phyloP scores from a whole-genome alignment of 352 stramenopile genomes.

The Pythium periplocum region DNA sequence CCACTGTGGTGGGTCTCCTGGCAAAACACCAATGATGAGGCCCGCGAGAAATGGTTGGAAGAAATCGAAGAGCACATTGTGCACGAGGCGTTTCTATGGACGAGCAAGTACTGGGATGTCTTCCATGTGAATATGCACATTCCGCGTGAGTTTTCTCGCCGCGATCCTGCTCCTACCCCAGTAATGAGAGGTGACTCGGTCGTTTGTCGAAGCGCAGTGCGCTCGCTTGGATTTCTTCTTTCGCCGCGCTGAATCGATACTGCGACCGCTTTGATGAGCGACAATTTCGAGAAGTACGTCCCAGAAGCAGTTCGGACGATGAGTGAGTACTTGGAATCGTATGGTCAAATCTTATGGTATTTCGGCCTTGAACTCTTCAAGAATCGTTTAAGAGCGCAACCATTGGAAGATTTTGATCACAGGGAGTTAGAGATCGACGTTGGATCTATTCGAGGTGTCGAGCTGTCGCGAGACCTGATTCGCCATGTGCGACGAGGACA shows the following conservation, averaged over 20 bases:
- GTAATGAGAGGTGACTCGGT: constrained; percentile 1
- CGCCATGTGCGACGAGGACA: constrained; percentile 8
- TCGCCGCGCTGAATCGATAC: constrained; percentile 4
- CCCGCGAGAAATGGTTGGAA: constrained; percentile 27
- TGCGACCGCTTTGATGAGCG: constrained; percentile 4
- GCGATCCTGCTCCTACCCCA: neutral
- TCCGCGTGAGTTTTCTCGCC: neutral
- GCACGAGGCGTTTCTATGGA: constrained; percentile 18
- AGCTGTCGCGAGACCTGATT: constrained; percentile 5
- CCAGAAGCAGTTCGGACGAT: constrained; percentile 7
- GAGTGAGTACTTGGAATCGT: constrained; percentile 11
- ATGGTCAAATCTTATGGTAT: constrained; percentile 16
- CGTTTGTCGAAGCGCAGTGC: constrained; percentile 6
- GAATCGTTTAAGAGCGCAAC: neutral
- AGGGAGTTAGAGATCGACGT: neutral
- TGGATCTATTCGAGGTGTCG: neutral
- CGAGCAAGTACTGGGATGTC: constrained; percentile 14
- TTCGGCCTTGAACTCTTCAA: constrained; percentile 4
- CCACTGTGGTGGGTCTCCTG: constrained; percentile 34
- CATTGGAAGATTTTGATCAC: constrained; percentile 1
- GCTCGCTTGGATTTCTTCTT: constrained; percentile 7
- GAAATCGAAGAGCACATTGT: constrained; percentile 27
- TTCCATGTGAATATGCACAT: constrained; percentile 2
- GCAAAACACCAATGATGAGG: constrained; percentile 16
- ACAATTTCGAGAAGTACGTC: neutral